These are phyloP conservation scores for Suillus alpinus DNA, from an alignment of 768 basidiomycete species.

Conservation along the genomic window DNA sequence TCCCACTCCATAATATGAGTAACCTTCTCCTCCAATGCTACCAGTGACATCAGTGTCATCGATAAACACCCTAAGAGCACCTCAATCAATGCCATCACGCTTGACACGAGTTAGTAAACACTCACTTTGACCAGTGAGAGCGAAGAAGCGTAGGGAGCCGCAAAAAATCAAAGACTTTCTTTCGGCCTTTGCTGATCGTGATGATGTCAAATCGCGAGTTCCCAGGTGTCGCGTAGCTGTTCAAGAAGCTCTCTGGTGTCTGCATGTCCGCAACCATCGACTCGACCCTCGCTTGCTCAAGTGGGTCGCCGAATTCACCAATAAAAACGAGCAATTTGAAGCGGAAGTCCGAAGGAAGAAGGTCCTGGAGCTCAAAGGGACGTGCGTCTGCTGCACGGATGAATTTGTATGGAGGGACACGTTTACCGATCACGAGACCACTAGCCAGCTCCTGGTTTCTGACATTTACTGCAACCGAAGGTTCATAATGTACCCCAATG, in stretches of 20 bases:
- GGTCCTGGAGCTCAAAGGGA: constrained; percentile 49
- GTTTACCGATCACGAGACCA: constrained; percentile 46
- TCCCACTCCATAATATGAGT: constrained; percentile 47
- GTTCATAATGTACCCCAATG: constrained; percentile 45
- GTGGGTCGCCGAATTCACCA: constrained; percentile 31
- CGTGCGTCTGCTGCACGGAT: constrained; percentile 45
- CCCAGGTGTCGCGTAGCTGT: constrained; percentile 16
- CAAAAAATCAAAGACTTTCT: constrained; percentile 29
- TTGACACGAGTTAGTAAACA: not conserved
- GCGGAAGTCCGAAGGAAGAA: constrained; percentile 43
- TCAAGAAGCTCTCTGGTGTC: constrained; percentile 23
- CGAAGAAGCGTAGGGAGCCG: constrained; percentile 31
- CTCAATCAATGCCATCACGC: not conserved
- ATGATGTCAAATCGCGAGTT: constrained; percentile 30
- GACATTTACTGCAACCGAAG: constrained; percentile 35
- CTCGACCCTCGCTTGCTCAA: constrained; percentile 24
- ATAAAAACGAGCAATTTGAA: constrained; percentile 49
- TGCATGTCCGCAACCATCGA: constrained; percentile 27
- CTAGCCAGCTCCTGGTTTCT: constrained; percentile 36
- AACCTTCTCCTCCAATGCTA: constrained; percentile 50
- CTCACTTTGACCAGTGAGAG: constrained; percentile 43
- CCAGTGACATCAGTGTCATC: constrained; percentile 52
- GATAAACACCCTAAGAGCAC: constrained; percentile 46
- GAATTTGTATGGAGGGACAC: constrained; percentile 45
- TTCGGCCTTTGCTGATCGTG: constrained; percentile 27